Evolutionary conservation across 768 basidiomycete species (phyloP), one percentile per base, ranked within the genome.

Genomic region (Auricularia heimuer): DNA sequence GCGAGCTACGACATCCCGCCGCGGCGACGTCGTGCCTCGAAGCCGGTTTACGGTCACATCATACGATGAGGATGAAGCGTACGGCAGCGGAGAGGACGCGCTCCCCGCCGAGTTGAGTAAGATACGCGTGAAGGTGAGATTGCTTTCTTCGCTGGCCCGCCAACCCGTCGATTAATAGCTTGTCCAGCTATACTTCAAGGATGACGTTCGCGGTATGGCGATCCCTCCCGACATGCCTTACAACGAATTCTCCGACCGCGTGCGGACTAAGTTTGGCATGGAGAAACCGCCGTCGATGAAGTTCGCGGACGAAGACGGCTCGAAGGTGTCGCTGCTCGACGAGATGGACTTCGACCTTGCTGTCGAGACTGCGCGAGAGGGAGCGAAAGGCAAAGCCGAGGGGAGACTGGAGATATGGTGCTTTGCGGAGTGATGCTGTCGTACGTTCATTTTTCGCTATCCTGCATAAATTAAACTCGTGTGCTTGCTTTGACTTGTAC

Each of bases 11-110:
- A 83, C 62, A 82, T 85, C 12, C 80, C 82, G 21, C 79, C 80
- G 12, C 85, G 85, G 85, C 82, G 83, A 33, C 79, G 80, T 44
- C 77, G 76, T 35, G 83, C 80, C 62, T 75, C 77, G 73, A 63
- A 73, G 71, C 75, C 76, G 51, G 76, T 77, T 64, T 37, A 54
- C 44, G 64, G 29, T 78, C 77, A 67, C 82, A 79, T 64, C 47
- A 18, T 51, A 51, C 42, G 68, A 66, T 8, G 68, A 69, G 12
- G 71, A 72, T 36, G 71, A 72, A 47, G 69, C 68, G 7, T 71
- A 71, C 34, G 64, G 33, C 33, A 70, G 69, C 54, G 70, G 67
- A 42, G 66, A 62, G 51, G 63, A 56, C 69, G 10, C 16, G 11
- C 14, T 18, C 6, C 47, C 47, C 47, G 21, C 65, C 42, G 74